Base-by-base conservation (phyloP, 2,329 filamentous ascomycete genomes). In the Chaetomium strumarium region DNA sequence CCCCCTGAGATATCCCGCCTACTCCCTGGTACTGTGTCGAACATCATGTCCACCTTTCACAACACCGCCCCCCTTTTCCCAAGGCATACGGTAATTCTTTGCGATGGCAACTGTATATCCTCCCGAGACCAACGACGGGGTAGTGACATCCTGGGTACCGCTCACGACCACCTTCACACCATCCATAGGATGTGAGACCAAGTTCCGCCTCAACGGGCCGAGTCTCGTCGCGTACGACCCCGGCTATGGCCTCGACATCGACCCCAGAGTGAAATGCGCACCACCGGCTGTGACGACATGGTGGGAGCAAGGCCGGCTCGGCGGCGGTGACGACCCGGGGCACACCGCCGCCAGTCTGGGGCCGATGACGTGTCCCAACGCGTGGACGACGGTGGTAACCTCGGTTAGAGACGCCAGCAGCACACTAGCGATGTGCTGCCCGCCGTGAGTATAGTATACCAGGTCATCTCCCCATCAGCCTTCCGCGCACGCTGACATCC, bases 331-430 rank as follows among this genome's bases (percentile, higher is more conserved):
- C 37, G 46, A 41, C 17, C n/a, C 24, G n/a, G 46, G 46, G 6
- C 36, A 48, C 46, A 48, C 46, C 16, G 46, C 46, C 46, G 46
- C 36, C n/a, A 48, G 46, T n/a, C n/a, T 48, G 19, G 46, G 46
- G 46, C 46, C 46, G 46, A 3, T 48, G 37, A 48, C 16, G 6
- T 48, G 46, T 17, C 46, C 46, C 37, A 40, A 33, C 29, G 46
- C 46, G 16, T 48, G 46, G 46, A 29, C 29, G 7, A 48, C 46
- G 36, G 46, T 48, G 11, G 46, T 16, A 14, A 24, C 37, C 12
- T 41, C 36, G 29, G 29, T 40, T n/a, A 9, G 34, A n/a, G 11
- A 8, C n/a, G 46, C 31, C 19, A n/a, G 13, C 19, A 48, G 46
- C 24, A 48, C 46, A 9, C 46, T 33, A 24, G 17, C 29, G 24